Evolutionary conservation across 2,329 filamentous ascomycete species (phyloP), one percentile per base, ranked within the genome.

Genomic region (Tolypocladium ovalisporum): DNA sequence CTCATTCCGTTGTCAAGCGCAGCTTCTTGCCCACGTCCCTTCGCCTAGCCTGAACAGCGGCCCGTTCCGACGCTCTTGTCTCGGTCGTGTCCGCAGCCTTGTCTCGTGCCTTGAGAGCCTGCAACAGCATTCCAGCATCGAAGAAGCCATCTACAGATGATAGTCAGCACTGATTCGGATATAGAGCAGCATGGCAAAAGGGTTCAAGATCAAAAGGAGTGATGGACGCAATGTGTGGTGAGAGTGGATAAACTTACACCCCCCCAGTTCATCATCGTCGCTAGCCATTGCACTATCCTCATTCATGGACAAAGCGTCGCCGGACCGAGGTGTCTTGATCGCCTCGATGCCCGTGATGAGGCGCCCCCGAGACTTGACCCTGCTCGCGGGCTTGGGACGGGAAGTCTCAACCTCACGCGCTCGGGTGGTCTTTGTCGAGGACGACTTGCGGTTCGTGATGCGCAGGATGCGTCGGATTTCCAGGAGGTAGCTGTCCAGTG

Each of bases 111-210:
- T 92, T 92, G 58, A 96, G 83, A 1, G 91, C 90, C 70, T 95
- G 89, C 29, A 94, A 79, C 6, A 97, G 82, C 90, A 97, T 96
- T 17, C 93, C 93, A 0, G 93, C 91, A 70, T 97, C 93, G 74
- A 97, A 97, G 78, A 97, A 97, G 36, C 93, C 93, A 77, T 97
- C 92, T 96, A 68, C n/a, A 60, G 57, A 54, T 55, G n/a, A 12
- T 62, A 42, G 59, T 71, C 65, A 71, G 73, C 19, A 15, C 29
- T 34, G 29, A 52, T 52, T 19, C 10, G 19, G 29, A 35, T 19
- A n/a, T 35, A 10, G n/a, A 32, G 15, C 24, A 47, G 29, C 44
- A 32, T 49, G 27, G 10, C 34, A 22, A 9, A 15, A 6, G 27
- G 29, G 10, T 19, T n/a, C 29, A 22, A 51, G 47, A 9, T 12